Conservation (phyloP, 345 rosid genomes). For the Arabidopsis thaliana region DNA sequence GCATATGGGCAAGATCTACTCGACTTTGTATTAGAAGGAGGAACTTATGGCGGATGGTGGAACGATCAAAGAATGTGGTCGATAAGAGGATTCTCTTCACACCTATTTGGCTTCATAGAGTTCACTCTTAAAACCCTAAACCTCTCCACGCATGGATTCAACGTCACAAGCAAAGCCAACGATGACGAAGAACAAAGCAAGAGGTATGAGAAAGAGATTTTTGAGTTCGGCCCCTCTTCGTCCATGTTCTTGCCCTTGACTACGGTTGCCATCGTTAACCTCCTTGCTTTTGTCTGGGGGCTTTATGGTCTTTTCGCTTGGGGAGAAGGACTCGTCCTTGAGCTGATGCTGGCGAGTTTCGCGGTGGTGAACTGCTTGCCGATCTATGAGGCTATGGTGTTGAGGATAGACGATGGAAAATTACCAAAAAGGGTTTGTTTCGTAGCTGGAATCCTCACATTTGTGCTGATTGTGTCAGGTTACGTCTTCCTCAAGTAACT, state of each 20-base stretch:
- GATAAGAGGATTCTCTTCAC: conserved; percentile 57
- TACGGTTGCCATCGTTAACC: conserved; percentile 56
- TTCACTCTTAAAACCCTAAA: conserved; percentile 54
- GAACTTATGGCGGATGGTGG: conserved; percentile 64
- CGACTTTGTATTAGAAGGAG: conserved; percentile 50
- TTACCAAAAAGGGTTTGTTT: conserved; percentile 45
- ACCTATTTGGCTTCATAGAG: conserved; percentile 51
- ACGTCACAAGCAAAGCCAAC: conserved; percentile 60
- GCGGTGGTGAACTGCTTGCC: conserved; percentile 57
- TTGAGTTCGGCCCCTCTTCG: conserved; percentile 66
- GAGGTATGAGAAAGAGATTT: conserved; percentile 59
- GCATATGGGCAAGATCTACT: conserved; percentile 59
- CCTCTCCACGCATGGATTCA: conserved; percentile 55
- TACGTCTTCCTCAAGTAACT: conserved; percentile 40
- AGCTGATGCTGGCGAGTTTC: conserved; percentile 53
- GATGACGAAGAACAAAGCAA: conserved; percentile 63
- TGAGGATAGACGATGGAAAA: conserved; percentile 64
- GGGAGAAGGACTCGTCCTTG: conserved; percentile 46
- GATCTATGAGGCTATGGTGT: conserved; percentile 59
- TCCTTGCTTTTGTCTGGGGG: conserved; percentile 50
- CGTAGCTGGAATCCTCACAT: conserved; percentile 43
- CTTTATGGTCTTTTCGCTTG: conserved; percentile 17
- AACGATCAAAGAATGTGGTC: conserved; percentile 69
- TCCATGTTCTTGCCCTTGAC: conserved; percentile 58
- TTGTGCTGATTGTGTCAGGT: conserved; percentile 37